Evolutionary conservation across 768 basidiomycete species (phyloP).

Genomic region (Hypholoma sublateritium): DNA sequence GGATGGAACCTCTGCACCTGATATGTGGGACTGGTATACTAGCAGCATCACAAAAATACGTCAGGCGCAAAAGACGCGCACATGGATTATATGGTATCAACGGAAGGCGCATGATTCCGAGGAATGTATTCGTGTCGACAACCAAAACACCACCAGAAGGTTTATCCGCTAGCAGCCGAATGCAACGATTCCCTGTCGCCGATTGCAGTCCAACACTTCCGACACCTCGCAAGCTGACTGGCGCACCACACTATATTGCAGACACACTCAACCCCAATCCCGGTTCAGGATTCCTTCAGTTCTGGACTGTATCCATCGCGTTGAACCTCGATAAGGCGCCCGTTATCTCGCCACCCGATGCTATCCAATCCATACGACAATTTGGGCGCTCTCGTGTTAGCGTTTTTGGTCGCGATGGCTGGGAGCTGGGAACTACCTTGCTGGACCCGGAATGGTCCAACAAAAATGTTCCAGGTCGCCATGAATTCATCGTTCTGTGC

Average conservation of each 20-base stretch:
- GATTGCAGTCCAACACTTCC: slow-evolving; percentile 2
- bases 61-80: not conserved
- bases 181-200: slow-evolving; percentile 9
- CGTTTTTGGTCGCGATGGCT: slow-evolving; percentile 4
- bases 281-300: slow-evolving; percentile 12
- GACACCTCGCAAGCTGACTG: slow-evolving; percentile 1
- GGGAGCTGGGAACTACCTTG: slow-evolving; percentile 4
- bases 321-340: slow-evolving; percentile 2
- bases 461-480: not conserved
- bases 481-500: slow-evolving; percentile 13
- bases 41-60: not conserved
- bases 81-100: slow-evolving; percentile 11
- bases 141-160: not conserved
- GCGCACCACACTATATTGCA: slow-evolving; percentile 1
- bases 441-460: slow-evolving; percentile 7
- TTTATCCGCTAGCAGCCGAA: not conserved
- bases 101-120: slow-evolving; percentile 2
- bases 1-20: not conserved
- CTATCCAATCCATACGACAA: not conserved
- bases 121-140: slow-evolving; percentile 1
- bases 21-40: not conserved
- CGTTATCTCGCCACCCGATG: not conserved
- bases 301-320: slow-evolving; percentile 10
- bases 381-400: slow-evolving; percentile 1
- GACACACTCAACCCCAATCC: slow-evolving; percentile 7